Conservation (phyloP, 176 grass and related monocot species). For the Phoenix dactylifera region DNA sequence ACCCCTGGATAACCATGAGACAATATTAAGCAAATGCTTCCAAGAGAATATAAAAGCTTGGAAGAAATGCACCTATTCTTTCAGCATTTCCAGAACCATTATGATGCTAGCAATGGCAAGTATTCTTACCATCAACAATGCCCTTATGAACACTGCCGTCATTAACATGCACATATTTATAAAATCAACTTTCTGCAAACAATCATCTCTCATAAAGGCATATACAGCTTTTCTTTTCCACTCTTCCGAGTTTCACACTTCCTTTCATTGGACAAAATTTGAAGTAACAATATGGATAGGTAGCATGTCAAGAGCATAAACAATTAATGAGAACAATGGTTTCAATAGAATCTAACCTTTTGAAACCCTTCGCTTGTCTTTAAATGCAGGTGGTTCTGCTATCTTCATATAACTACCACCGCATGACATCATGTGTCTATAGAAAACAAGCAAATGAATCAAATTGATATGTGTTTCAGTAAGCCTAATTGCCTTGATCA, state of each 20-base stretch:
- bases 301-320: neutral
- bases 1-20: slow-evolving; percentile 14
- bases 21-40: neutral
- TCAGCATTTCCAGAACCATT: neutral
- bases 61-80: no score
- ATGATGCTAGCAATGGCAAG: no score
- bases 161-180: no score
- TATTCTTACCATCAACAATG: no score
- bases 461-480: neutral
- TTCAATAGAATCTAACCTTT: slow-evolving; percentile 31
- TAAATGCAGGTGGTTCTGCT: slow-evolving; percentile 2
- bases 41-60: neutral
- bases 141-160: no score
- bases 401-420: slow-evolving; percentile 38
- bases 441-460: slow-evolving; percentile 24
- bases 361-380: slow-evolving; percentile 26
- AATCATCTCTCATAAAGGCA: no score
- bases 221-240: no score
- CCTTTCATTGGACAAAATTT: neutral
- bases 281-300: neutral
- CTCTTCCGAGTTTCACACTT: no score
- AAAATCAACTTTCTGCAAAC: no score
- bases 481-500: no score
- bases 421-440: slow-evolving; percentile 48
- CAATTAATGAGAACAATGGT: neutral